Conservation (phyloP, 2,329 filamentous ascomycete genomes). For the Xylariales sp. region DNA sequence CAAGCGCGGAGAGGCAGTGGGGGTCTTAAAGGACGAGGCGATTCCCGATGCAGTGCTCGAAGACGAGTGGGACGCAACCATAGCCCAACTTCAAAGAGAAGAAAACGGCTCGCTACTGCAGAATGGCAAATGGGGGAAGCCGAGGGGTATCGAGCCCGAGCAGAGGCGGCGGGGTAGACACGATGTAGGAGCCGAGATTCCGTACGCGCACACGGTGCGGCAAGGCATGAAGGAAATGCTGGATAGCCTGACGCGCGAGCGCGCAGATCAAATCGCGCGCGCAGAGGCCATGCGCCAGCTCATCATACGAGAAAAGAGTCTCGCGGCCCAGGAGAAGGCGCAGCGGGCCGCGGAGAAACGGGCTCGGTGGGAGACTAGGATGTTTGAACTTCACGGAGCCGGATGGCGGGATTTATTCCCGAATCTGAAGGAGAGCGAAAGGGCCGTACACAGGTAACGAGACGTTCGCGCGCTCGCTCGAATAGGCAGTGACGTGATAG, state of each 20-base stretch:
- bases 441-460: neutral
- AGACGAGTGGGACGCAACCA: conserved; percentile 57
- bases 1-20: conserved; percentile 52
- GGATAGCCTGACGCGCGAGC: conserved; percentile 36
- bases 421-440: conserved; percentile 7
- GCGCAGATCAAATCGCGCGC: conserved; percentile 44
- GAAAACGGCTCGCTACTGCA: neutral
- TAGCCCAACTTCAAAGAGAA: conserved; percentile 29
- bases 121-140: neutral
- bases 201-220: conserved; percentile 24
- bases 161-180: neutral
- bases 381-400: conserved; percentile 39
- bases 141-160: neutral
- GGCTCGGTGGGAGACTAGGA: conserved; percentile 42
- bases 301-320: conserved; percentile 42
- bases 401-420: conserved; percentile 39
- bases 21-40: conserved; percentile 51
- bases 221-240: conserved; percentile 36
- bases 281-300: conserved; percentile 48
- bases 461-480: too few species aligned
- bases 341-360: conserved; percentile 29
- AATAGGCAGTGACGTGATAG: neutral
- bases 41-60: conserved; percentile 38
- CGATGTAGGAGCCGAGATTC: conserved; percentile 17
- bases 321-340: conserved; percentile 42